Base-by-base conservation (phyloP, 768 basidiomycete species). In the Amanita brunnescens region DNA sequence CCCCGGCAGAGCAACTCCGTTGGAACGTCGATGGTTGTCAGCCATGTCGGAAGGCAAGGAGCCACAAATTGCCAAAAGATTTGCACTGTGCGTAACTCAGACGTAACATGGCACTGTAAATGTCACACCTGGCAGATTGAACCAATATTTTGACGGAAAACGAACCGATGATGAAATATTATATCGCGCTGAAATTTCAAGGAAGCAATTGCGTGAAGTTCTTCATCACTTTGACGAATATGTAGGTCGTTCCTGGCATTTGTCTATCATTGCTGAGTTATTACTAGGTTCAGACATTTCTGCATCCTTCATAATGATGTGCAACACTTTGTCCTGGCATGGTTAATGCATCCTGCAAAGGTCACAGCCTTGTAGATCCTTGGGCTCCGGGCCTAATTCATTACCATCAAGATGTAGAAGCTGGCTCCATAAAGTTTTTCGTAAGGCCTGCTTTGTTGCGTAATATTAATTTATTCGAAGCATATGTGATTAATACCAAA, bases 71-170 rank as follows among this genome's bases (percentile, higher is more conserved):
- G 79, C 79, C 3, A 77, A 75, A 58, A 78, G 85, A 38, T 97
- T 96, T 62, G 84, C 90, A 56, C 68, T 81, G 90, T 94, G 52
- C 59, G 86, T 65, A 18, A 16, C 9, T 6, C 3, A 23, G 2
- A 2, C 40, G 4, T 35, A 12, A 42, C 48, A 24, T 34, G 23
- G 8, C 30, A 13, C 20, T 10, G 32, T 18, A 32, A 20, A 45
- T 45, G 23, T 52, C 1, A 34, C 40, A 5, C 18, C 3, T 32
- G 2, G 0, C 62, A 94, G 92, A 54, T 88, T 95, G 47, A 87
- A 90, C 54, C 88, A 90, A 59, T 96, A 91, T 62, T 92, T 97
- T 59, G 91, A 98, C 58, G 95, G 95, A 10, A 88, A 85, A 64
- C 83, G 77, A 47, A 90, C 90, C 0, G 88, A 93, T 54, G 92